Conservation (phyloP, 768 basidiomycete species). For the Peribolospora kevripleyi region DNA sequence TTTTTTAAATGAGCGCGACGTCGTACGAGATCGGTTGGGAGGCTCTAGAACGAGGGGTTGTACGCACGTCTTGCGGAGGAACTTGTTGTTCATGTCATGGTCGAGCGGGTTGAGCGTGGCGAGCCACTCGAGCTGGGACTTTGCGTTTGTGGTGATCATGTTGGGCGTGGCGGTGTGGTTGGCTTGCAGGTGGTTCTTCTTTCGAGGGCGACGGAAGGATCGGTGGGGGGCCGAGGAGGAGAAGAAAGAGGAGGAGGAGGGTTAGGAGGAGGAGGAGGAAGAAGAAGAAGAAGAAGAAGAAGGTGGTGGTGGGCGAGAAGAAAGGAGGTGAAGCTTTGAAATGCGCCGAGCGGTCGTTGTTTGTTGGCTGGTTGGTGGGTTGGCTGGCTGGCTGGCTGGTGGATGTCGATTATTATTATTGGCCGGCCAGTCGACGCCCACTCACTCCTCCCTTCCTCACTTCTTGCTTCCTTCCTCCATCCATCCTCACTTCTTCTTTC, state of each 20-base stretch:
- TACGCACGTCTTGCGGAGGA: slow-evolving; percentile 54
- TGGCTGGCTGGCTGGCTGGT: background rate
- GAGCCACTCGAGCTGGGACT: slow-evolving; percentile 69
- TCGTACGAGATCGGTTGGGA: background rate
- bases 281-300: no score
- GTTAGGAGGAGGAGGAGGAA: no score
- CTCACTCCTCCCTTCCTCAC: background rate
- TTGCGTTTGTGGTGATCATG: slow-evolving; percentile 6
- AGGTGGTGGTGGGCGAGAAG: background rate
- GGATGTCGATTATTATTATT: background rate
- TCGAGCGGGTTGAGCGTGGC: slow-evolving; percentile 51
- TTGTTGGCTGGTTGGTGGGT: slow-evolving; percentile 3
- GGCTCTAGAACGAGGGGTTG: slow-evolving; percentile 3
- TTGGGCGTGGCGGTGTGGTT: background rate
- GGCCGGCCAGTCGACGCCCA: background rate
- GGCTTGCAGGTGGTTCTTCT: background rate
- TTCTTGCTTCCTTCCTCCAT: slow-evolving; percentile 1
- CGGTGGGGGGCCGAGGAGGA: no score
- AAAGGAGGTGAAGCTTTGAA: background rate
- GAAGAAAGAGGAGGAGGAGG: no score
- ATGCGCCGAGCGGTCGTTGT: background rate
- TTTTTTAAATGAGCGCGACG: background rate
- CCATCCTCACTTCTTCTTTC: slow-evolving; percentile 9
- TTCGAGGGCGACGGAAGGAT: no score
- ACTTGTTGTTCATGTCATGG: slow-evolving; percentile 55